phyloP scores from a whole-genome alignment of 495 filamentous ascomycete species.

The Talaromyces thailandensis region DNA sequence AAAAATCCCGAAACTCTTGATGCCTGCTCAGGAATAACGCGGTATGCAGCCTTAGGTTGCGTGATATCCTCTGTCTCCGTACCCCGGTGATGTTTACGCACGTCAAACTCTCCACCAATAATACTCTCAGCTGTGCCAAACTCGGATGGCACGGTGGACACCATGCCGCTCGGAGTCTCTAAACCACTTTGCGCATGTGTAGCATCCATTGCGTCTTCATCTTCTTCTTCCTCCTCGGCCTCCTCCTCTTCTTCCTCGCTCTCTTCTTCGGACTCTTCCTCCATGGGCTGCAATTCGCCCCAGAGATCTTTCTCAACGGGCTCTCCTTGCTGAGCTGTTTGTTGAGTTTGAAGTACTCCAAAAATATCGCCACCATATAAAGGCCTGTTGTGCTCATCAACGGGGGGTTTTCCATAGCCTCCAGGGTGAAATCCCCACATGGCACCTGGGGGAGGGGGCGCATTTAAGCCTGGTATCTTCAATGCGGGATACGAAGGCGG shows the following conservation, averaged over 20 bases:
- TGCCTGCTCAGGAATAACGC: slow-evolving; percentile 81
- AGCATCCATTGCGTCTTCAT: slow-evolving; percentile 53
- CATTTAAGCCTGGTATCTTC: slow-evolving; percentile 90
- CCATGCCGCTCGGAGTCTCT: slow-evolving; percentile 74
- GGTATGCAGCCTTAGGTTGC: slow-evolving; percentile 69
- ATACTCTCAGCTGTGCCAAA: slow-evolving; percentile 63
- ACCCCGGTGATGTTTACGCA: slow-evolving; percentile 78
- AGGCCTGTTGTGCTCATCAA: slow-evolving; percentile 83
- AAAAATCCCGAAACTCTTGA: slow-evolving; percentile 86
- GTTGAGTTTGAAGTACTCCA: slow-evolving; percentile 63
- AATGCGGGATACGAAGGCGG: slow-evolving; percentile 88
- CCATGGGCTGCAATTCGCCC: slow-evolving; percentile 85
- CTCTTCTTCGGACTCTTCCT: slow-evolving; percentile 74
- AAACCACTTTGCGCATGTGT: slow-evolving; percentile 65
- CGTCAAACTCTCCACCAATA: slow-evolving; percentile 79
- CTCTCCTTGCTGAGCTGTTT: slow-evolving; percentile 56
- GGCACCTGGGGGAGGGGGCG: slow-evolving; percentile 88
- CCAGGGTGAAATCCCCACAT: slow-evolving; percentile 94
- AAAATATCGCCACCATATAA: slow-evolving; percentile 92
- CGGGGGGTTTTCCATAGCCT: slow-evolving; percentile 90
- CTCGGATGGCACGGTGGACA: slow-evolving; percentile 71
- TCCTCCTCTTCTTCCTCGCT: slow-evolving; percentile 60
- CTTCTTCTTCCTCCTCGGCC: slow-evolving; percentile 67
- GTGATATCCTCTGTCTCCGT: slow-evolving; percentile 80
- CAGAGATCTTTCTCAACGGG: slow-evolving; percentile 83